Conservation (phyloP, 768 basidiomycete species). For the Tulasnella sp. region DNA sequence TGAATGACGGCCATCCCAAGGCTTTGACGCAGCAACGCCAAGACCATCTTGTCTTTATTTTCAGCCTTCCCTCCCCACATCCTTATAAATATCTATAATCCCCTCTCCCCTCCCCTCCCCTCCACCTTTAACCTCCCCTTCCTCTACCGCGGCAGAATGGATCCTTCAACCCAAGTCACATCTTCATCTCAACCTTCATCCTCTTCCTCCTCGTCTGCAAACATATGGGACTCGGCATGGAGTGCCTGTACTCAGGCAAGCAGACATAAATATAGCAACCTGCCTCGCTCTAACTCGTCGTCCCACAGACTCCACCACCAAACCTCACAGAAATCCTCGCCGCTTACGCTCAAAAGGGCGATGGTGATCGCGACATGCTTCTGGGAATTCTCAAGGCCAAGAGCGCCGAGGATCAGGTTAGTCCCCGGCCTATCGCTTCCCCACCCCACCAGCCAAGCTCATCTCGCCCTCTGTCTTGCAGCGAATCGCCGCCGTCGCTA, state of each 20-base stretch:
- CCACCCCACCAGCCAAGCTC: not conserved
- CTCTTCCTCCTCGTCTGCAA: not conserved
- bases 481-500: constrained; percentile 60
- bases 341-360: constrained; percentile 75
- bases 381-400: constrained; percentile 87
- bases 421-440: constrained; percentile 19
- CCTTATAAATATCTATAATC: not conserved
- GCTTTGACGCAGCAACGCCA: not conserved
- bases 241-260: constrained; percentile 5
- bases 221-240: constrained; percentile 14
- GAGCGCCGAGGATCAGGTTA: constrained; percentile 83
- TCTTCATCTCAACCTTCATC: not conserved
- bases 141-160: not conserved
- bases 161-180: not conserved
- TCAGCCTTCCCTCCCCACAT: not conserved
- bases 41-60: not conserved
- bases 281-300: constrained; percentile 12
- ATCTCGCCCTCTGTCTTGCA: constrained; percentile 20
- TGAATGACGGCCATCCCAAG: not conserved
- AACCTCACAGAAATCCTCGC: constrained; percentile 73
- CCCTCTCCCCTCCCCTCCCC: not conserved
- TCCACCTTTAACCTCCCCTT: not conserved
- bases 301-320: constrained; percentile 53
- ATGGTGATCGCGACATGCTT: constrained; percentile 86
- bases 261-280: not conserved